Evolutionary conservation across 495 filamentous ascomycete genomes (phyloP).

Genomic region (Penicillium psychrofluorescens): DNA sequence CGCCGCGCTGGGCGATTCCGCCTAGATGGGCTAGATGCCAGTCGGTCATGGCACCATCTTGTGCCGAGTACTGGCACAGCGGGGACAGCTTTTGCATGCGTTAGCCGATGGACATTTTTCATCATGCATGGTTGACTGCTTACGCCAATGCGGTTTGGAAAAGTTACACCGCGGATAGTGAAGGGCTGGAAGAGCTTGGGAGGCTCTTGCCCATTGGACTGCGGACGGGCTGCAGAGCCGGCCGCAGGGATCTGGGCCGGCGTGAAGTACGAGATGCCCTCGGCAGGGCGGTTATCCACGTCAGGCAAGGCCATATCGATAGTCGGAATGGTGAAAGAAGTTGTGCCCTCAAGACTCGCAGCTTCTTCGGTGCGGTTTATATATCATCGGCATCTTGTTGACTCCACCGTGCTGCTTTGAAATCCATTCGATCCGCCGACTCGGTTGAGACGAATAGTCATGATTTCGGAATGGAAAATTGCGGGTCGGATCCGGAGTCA

Average conservation of each 20-base stretch:
- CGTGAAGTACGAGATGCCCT: conserved; percentile 60
- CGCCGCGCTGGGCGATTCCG: conserved; percentile 57
- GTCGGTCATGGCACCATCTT: conserved; percentile 53
- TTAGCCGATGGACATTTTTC: neutral
- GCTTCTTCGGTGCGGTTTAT: too few species aligned
- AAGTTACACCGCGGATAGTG: conserved; percentile 47
- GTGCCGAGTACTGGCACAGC: conserved; percentile 63
- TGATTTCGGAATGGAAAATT: too few species aligned
- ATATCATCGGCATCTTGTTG: too few species aligned
- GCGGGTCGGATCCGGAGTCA: too few species aligned
- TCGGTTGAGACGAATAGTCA: too few species aligned
- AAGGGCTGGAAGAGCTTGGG: conserved; percentile 67
- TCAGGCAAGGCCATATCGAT: conserved; percentile 26
- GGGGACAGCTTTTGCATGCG: conserved; percentile 37
- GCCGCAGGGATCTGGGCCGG: conserved; percentile 57
- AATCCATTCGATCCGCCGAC: too few species aligned
- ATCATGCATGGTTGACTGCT: conserved; percentile 5
- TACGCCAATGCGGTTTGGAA: conserved; percentile 57
- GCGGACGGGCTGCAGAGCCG: conserved; percentile 56
- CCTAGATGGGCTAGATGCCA: conserved; percentile 58
- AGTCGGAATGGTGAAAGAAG: too few species aligned
- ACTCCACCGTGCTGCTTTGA: too few species aligned
- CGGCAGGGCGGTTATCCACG: conserved; percentile 34
- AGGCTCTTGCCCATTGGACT: conserved; percentile 45
- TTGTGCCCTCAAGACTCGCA: too few species aligned